phyloP scores from a whole-genome alignment of 345 rosid genomes.

The Carallia brachiata region DNA sequence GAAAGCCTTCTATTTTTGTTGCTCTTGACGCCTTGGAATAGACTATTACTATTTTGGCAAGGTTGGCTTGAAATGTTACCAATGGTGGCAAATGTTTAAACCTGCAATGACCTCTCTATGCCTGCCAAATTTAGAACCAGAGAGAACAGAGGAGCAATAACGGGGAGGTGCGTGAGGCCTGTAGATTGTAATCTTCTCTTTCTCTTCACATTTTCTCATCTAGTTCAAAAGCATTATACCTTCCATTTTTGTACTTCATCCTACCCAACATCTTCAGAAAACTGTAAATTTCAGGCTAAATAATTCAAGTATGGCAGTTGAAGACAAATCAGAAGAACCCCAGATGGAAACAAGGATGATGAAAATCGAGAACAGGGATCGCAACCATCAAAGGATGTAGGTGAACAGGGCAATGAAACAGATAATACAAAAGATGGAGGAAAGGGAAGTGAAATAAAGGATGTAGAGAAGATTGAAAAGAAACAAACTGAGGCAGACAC shows the following conservation, averaged over 20 bases:
- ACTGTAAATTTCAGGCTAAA: background rate
- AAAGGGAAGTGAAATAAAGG: background rate
- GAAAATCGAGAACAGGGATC: background rate
- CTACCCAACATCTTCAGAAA: background rate
- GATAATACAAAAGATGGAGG: background rate
- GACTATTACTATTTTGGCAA: background rate
- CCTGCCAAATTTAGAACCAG: constrained; percentile 6
- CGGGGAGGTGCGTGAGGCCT: constrained; percentile 10
- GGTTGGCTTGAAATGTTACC: background rate
- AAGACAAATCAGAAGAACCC: constrained; percentile 3
- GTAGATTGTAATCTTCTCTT: background rate
- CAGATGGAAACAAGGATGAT: background rate
- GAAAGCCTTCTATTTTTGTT: too few relatives aligned
- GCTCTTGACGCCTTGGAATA: background rate
- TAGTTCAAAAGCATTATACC: constrained; percentile 5
- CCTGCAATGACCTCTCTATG: too few relatives aligned
- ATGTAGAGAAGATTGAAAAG: background rate
- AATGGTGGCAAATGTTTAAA: constrained; percentile 7
- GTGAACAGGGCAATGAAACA: background rate
- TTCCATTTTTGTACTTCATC: background rate
- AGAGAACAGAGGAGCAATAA: constrained; percentile 19
- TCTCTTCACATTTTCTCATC: background rate
- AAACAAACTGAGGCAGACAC: background rate
- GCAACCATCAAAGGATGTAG: background rate
- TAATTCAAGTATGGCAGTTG: background rate